Conservation (phyloP, 495 filamentous ascomycete genomes). For the Jackrogersella multiformis region DNA sequence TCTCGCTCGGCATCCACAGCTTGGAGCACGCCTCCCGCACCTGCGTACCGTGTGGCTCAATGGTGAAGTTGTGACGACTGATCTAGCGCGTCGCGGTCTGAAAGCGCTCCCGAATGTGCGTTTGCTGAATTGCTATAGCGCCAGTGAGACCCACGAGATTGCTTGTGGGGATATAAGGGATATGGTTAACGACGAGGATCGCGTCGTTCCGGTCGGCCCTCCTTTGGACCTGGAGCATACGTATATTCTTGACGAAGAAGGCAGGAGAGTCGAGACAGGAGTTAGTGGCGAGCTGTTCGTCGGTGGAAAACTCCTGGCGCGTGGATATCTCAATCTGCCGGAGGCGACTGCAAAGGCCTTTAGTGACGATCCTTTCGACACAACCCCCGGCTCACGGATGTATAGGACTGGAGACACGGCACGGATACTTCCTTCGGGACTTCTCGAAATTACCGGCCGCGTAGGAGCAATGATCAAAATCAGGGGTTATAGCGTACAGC, state of each 20-base stretch:
- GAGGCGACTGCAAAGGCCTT: slow-evolving; percentile 74
- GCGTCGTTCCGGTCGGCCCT: slow-evolving; percentile 68
- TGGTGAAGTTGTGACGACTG: slow-evolving; percentile 75
- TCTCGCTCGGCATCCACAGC: slow-evolving; percentile 66
- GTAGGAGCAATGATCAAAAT: slow-evolving; percentile 75
- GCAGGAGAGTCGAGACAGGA: slow-evolving; percentile 56
- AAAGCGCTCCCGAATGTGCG: slow-evolving; percentile 69
- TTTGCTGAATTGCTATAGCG: slow-evolving; percentile 75
- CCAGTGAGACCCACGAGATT: slow-evolving; percentile 77
- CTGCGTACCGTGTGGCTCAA: slow-evolving; percentile 73
- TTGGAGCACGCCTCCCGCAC: slow-evolving; percentile 64
- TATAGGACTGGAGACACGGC: slow-evolving; percentile 79
- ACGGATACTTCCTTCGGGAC: slow-evolving; percentile 66
- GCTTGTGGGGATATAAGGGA: slow-evolving; percentile 74
- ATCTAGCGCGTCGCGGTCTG: slow-evolving; percentile 68
- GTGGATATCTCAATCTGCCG: slow-evolving; percentile 76
- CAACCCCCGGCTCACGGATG: slow-evolving; percentile 58
- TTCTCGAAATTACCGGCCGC: slow-evolving; percentile 76
- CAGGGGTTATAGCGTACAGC: slow-evolving; percentile 72
- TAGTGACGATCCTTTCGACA: slow-evolving; percentile 57
- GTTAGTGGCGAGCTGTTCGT: slow-evolving; percentile 71
- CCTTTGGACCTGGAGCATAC: slow-evolving; percentile 66
- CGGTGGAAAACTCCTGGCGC: slow-evolving; percentile 72
- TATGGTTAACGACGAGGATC: slow-evolving; percentile 59
- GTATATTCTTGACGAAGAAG: slow-evolving; percentile 68